Evolutionary conservation across 1,284 basidiomycete genomes (phyloP).

Genomic region (Tylopilus sp.): DNA sequence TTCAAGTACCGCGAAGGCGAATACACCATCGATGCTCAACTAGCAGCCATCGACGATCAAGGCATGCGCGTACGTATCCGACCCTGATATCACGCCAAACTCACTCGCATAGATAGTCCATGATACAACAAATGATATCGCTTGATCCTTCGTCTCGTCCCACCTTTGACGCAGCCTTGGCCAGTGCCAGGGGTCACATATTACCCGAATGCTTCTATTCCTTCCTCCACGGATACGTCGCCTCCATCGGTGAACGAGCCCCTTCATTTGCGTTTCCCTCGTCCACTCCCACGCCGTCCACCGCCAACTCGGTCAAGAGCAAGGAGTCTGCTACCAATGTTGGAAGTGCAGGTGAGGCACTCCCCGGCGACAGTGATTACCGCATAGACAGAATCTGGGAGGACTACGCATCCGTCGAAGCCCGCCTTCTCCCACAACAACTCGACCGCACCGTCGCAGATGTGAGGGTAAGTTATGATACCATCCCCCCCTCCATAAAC

Average conservation of each 20-base stretch:
- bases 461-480: slow-evolving; percentile 52
- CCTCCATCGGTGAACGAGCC: slow-evolving; percentile 73
- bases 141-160: slow-evolving; percentile 78
- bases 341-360: slow-evolving; percentile 40
- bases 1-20: slow-evolving; percentile 94
- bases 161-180: slow-evolving; percentile 81
- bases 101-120: slow-evolving; percentile 51
- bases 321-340: slow-evolving; percentile 25
- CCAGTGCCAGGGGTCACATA: slow-evolving; percentile 72
- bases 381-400: slow-evolving; percentile 77
- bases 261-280: slow-evolving; percentile 43
- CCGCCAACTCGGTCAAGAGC: slow-evolving; percentile 23
- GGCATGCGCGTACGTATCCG: slow-evolving; percentile 64
- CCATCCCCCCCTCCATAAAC: slow-evolving; percentile 42
- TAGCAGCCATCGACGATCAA: slow-evolving; percentile 78
- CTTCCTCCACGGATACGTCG: slow-evolving; percentile 88
- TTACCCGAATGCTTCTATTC: slow-evolving; percentile 94
- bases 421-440: slow-evolving; percentile 52
- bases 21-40: slow-evolving; percentile 71
- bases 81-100: background rate
- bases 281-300: slow-evolving; percentile 28
- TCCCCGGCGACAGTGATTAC: slow-evolving; percentile 77
- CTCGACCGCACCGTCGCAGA: slow-evolving; percentile 50
- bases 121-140: slow-evolving; percentile 89
- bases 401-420: slow-evolving; percentile 77